Evolutionary conservation across 441 rosid genomes (phyloP), one percentile per base, ranked within the genome.

Genomic region (Breynia disticha): DNA sequence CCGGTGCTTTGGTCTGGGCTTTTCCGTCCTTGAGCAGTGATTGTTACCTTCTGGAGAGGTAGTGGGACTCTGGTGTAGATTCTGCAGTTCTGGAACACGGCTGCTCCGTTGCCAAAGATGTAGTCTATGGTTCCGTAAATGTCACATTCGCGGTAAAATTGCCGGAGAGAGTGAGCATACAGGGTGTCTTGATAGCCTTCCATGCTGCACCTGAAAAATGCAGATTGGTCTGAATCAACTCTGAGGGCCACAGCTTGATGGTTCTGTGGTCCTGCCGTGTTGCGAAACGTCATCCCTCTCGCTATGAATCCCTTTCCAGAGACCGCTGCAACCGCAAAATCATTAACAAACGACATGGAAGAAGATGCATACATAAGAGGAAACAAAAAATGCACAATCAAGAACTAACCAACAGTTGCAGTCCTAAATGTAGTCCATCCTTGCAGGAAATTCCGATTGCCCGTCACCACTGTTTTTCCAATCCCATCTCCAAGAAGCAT

Each of bases 71-170:
- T 73, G 2, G 91, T 83, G 65, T 70, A 76, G 2, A 90, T 35
- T 54, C 78, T 87, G 69, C 94, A 90, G 22, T 81, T 72, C 21
- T 82, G 96, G 35, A 90, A 69, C 15, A 84, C 87, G 1, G 75
- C 95, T 0, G 97, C 95, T 0, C 86, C 96, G 19, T 87, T 87
- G 6, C 97, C 96, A 15, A 87, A 90, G 32, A 87, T 90, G 83
- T 78, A 90, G 57, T 90, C 97, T 14, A 87, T 72, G 0, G 95
- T 90, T 12, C 96, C 96, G 17, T 83, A 81, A 1, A 90, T 70
- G 15, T 84, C 82, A 7, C 97, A 84, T 32, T 84, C 86, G 12
- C 86, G 68, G 52, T 83, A 87, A 56, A 84, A 87, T 52, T 83
- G 97, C 50, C 96, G 64, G n/a, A 79, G 66, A 2, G 94, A 86